Conservation (phyloP, 1,139 yeast species). For the Geotrichum bryndzae region DNA sequence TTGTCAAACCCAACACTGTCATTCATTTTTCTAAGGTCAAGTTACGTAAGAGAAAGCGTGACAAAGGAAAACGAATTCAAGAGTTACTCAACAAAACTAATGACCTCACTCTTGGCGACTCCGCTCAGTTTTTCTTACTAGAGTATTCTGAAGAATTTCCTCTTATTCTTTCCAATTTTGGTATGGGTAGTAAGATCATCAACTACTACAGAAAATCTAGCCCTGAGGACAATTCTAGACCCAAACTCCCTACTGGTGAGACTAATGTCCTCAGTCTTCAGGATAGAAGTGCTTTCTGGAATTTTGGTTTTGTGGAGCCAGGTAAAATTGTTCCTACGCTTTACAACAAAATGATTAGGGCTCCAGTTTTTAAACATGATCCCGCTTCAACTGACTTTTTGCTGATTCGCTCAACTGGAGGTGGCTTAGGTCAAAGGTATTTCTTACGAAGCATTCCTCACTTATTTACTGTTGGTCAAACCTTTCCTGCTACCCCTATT, state of each 20-base stretch:
- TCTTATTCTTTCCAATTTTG: conserved; percentile 73
- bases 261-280: conserved; percentile 92
- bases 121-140: conserved; percentile 67
- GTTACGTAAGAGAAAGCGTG: conserved; percentile 81
- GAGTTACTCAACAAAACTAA: conserved; percentile 66
- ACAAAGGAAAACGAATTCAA: conserved; percentile 71
- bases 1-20: conserved; percentile 69
- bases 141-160: conserved; percentile 94
- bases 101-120: conserved; percentile 80
- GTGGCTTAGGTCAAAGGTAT: conserved; percentile 49
- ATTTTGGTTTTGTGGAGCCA: conserved; percentile 92
- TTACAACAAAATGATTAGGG: conserved; percentile 85
- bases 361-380: conserved; percentile 90
- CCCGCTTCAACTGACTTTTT: conserved; percentile 73
- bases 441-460: conserved; percentile 62
- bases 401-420: conserved; percentile 74
- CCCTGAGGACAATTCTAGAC: conserved; percentile 79
- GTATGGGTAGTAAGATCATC: conserved; percentile 92
- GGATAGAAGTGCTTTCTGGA: conserved; percentile 97
- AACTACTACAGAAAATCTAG: conserved; percentile 84
- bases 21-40: conserved; percentile 72
- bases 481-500: conserved; percentile 86
- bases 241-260: conserved; percentile 86
- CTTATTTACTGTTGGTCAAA: conserved; percentile 83
- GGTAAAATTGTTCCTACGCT: conserved; percentile 92